phyloP scores from a whole-genome alignment of 2,329 filamentous ascomycete species.

The Calonectria pseudoreteaudii region DNA sequence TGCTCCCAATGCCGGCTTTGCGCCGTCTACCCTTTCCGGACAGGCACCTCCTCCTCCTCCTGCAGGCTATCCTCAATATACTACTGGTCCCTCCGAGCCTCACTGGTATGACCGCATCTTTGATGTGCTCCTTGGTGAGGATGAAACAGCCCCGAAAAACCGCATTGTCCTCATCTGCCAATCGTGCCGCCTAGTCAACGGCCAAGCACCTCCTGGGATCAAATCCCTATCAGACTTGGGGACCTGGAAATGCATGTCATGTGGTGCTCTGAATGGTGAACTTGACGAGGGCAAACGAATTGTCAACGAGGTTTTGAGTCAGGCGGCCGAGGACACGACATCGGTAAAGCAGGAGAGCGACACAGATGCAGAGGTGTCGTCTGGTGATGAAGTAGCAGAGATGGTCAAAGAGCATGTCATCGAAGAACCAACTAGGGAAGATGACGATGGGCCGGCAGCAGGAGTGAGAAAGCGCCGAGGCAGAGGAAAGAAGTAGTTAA shows the following conservation, averaged over 20 bases:
- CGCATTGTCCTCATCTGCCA: conserved; percentile 88
- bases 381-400: conserved; percentile 29
- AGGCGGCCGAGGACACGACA: conserved; percentile 33
- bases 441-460: conserved; percentile 35
- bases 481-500: conserved; percentile 41
- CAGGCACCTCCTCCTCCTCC: conserved; percentile 21
- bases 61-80: conserved; percentile 29
- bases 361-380: neutral
- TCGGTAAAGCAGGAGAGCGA: conserved; percentile 30
- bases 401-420: conserved; percentile 24
- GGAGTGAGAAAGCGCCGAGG: conserved; percentile 40
- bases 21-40: conserved; percentile 51
- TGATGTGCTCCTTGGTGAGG: conserved; percentile 92
- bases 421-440: conserved; percentile 28
- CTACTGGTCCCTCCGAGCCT: conserved; percentile 52
- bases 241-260: conserved; percentile 89
- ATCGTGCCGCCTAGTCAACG: conserved; percentile 89
- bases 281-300: conserved; percentile 81
- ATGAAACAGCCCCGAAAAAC: conserved; percentile 93
- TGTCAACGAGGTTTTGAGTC: conserved; percentile 70
- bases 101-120: conserved; percentile 97
- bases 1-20: conserved; percentile 73
- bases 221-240: conserved; percentile 83
- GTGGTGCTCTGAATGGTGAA: conserved; percentile 83
- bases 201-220: conserved; percentile 91